Percentiles rank a stretch among this genome's conserved stretches.
These are phyloP conservation scores for Parathielavia appendiculata DNA, from an alignment of 495 filamentous ascomycete species.

Conservation along the genomic window DNA sequence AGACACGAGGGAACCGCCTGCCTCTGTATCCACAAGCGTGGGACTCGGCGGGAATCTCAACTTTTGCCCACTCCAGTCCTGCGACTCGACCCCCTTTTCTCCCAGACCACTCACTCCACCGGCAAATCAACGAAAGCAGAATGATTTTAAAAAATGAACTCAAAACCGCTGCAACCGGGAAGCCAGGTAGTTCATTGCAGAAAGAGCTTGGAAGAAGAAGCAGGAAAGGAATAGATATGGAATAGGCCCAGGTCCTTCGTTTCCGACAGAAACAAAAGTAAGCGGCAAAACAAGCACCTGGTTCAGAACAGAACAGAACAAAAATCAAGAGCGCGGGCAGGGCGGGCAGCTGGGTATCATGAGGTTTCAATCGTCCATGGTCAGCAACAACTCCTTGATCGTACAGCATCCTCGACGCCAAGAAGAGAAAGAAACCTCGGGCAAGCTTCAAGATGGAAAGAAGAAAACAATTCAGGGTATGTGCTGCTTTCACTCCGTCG, in stretches of 20 bases:
- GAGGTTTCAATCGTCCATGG: slow-evolving; percentile 15
- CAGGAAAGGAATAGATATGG: too few species aligned
- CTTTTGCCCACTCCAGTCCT: neutral
- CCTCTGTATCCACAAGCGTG: neutral
- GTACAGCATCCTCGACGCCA: slow-evolving; percentile 22
- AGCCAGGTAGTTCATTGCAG: neutral
- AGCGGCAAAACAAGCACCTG: too few species aligned
- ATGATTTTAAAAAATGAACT: too few species aligned
- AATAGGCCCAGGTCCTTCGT: too few species aligned
- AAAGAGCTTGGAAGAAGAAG: neutral
- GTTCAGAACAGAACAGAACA: too few species aligned
- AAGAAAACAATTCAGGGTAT: neutral
- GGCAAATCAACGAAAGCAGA: neutral
- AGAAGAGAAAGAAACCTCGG: neutral
- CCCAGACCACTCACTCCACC: too few species aligned
- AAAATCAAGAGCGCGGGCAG: too few species aligned
- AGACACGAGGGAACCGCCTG: neutral
- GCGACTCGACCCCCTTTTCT: neutral
- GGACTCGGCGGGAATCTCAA: neutral
- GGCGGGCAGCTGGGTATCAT: slow-evolving; percentile 15
- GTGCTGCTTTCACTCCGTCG: slow-evolving; percentile 1
- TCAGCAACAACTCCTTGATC: slow-evolving; percentile 26
- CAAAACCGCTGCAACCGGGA: too few species aligned
- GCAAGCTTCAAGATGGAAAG: neutral
- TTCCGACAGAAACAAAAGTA: neutral